Evolutionary conservation across 2,329 filamentous ascomycete genomes (phyloP).

Genomic region (Reticulascus tulasneorum): DNA sequence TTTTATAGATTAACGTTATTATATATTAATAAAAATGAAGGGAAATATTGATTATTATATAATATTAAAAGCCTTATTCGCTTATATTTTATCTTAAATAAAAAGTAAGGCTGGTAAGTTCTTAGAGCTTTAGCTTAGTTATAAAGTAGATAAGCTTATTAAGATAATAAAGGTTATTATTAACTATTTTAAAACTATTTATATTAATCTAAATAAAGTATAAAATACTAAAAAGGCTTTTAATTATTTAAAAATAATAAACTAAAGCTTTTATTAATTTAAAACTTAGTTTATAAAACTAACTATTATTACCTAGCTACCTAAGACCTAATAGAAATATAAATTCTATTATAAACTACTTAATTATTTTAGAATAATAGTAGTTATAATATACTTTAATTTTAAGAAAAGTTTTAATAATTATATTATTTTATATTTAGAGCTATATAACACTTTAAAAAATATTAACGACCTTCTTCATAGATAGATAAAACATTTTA

Average conservation of each 20-base stretch:
- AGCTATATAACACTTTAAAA: too few relatives aligned
- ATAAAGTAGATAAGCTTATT: neutral
- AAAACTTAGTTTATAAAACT: neutral
- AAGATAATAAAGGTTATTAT: neutral
- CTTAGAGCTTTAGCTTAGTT: neutral
- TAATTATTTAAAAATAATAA: conserved; percentile 1
- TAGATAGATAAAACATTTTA: neutral
- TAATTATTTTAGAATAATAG: too few relatives aligned
- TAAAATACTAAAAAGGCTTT: neutral
- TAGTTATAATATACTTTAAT: too few relatives aligned
- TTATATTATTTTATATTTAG: neutral
- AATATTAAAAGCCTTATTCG: neutral
- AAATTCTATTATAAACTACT: too few relatives aligned
- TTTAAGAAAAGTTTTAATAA: too few relatives aligned
- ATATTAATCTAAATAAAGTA: neutral
- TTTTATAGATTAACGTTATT: neutral
- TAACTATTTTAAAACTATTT: neutral
- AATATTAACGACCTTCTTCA: neutral
- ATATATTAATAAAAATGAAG: neutral
- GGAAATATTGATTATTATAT: neutral
- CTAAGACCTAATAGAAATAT: neutral
- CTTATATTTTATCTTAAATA: neutral
- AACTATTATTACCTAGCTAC: neutral
- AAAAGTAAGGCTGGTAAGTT: neutral
- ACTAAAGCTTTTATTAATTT: neutral